Evolutionary conservation across 169 alveolate species (phyloP).

Genomic region (Plasmodium malariae): DNA sequence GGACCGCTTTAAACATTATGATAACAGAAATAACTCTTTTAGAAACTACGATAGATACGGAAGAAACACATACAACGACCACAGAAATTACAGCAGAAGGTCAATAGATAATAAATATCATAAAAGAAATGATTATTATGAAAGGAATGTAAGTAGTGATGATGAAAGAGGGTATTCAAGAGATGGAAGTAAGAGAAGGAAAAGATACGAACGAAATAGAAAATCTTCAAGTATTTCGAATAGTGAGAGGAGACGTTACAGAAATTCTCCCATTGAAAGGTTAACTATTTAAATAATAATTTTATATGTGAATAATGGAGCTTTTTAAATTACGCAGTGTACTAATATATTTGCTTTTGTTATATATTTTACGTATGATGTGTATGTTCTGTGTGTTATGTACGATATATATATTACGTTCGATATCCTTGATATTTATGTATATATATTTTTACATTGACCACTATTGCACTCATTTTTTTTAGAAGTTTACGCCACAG

Average conservation of each 20-base stretch:
- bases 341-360: too few species aligned
- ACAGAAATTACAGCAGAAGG: conserved; percentile 53
- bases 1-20: conserved; percentile 22
- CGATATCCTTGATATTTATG: too few species aligned
- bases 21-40: conserved; percentile 27
- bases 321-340: too few species aligned
- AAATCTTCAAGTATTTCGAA: conserved; percentile 47
- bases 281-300: background rate
- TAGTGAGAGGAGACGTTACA: conserved; percentile 59
- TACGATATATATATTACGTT: too few species aligned
- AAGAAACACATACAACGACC: conserved; percentile 42
- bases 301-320: background rate
- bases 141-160: conserved; percentile 28
- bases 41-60: conserved; percentile 48
- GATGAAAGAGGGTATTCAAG: conserved; percentile 46
- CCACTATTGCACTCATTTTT: too few species aligned
- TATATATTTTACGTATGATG: too few species aligned
- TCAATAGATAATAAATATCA: conserved; percentile 61
- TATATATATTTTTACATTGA: too few species aligned
- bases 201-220: conserved; percentile 57
- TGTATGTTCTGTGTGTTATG: too few species aligned
- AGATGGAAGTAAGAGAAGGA: conserved; percentile 66
- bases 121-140: conserved; percentile 55
- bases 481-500: conserved; percentile 46
- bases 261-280: conserved; percentile 49